phyloP scores from a whole-genome alignment of 2,329 filamentous ascomycete species.

The Apiospora kogelbergensis region DNA sequence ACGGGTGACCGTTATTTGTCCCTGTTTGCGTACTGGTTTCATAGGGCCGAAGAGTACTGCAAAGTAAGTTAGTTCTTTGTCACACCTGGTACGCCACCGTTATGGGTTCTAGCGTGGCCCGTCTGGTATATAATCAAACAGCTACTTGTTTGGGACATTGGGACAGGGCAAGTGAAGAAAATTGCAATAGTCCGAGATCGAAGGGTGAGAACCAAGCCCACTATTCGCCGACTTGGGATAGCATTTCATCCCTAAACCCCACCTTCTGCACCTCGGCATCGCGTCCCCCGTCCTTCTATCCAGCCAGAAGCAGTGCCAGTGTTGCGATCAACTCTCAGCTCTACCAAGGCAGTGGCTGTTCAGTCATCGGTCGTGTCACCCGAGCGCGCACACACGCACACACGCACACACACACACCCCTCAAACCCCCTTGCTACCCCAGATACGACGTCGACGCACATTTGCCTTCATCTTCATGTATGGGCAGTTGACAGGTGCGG shows the following conservation, averaged over 20 bases:
- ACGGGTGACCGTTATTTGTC: not conserved
- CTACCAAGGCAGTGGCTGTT: not conserved
- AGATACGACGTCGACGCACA: not conserved
- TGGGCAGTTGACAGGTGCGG: not conserved
- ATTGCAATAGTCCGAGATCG: no score
- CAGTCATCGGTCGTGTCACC: not conserved
- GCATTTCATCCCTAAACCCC: conserved; percentile 7
- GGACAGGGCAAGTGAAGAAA: not conserved
- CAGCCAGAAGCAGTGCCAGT: not conserved
- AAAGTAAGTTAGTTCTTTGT: not conserved
- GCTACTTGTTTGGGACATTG: not conserved
- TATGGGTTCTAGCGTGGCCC: not conserved
- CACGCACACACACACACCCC: not conserved
- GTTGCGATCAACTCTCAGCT: not conserved
- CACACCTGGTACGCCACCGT: not conserved
- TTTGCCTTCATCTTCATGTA: no score
- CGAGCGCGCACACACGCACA: not conserved
- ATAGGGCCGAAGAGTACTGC: not conserved
- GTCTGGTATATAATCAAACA: not conserved
- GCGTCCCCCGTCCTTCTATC: not conserved
- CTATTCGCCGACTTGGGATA: conserved; percentile 8
- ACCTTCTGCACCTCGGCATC: conserved; percentile 11
- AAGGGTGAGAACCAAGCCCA: not conserved
- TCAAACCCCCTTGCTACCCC: not conserved
- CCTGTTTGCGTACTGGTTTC: not conserved